phyloP scores from a whole-genome alignment of 139 green algal species.

The Asterochloris sp. region DNA sequence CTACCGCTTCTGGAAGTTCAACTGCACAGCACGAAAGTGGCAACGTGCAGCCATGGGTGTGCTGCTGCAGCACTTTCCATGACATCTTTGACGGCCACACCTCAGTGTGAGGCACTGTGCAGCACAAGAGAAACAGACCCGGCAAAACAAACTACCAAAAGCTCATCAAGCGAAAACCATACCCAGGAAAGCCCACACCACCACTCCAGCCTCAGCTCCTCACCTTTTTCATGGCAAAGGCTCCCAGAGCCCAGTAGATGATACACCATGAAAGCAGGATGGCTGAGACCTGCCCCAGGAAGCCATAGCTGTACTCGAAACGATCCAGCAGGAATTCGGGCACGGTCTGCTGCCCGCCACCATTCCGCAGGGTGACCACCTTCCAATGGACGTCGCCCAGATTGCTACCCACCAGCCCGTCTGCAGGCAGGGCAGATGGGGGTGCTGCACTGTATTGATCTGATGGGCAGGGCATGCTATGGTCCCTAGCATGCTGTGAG shows the following conservation, averaged over 20 bases:
- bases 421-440: neutral
- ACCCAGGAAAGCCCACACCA: no score
- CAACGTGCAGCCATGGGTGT: no score
- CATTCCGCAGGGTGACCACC: neutral
- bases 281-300: neutral
- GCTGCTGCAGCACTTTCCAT: no score
- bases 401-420: neutral
- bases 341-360: neutral
- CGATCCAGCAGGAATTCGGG: neutral
- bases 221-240: conserved; percentile 13
- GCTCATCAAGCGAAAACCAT: no score
- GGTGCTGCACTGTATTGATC: neutral
- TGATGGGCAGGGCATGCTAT: neutral
- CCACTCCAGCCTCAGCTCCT: neutral
- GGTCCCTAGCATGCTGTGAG: neutral
- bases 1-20: no score
- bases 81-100: no score
- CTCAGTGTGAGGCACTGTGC: no score
- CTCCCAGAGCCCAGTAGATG: neutral
- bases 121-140: no score
- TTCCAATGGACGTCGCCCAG: neutral
- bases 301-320: conserved; percentile 4
- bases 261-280: neutral
- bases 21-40: no score
- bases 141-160: no score